Evolutionary conservation across 1,284 basidiomycete species (phyloP).

Genomic region (Inonotus hispidus): DNA sequence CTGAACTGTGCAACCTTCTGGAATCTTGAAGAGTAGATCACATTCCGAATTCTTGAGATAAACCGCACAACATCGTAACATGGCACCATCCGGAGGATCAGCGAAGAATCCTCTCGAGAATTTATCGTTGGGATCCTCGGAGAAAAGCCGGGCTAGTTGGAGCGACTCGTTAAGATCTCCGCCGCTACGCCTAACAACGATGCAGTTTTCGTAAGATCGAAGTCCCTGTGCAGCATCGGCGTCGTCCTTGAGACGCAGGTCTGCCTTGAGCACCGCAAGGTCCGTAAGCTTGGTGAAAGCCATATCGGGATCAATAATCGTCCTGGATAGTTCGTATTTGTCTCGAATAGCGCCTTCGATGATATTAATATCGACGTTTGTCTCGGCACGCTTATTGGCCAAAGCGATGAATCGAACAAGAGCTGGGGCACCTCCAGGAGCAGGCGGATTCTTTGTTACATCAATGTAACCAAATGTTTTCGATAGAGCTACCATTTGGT

Average conservation of each 20-base stretch:
- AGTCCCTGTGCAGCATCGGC: background rate
- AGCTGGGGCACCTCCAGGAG: background rate
- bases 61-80: background rate
- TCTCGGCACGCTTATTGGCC: background rate
- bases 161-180: background rate
- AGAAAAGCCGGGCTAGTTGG: background rate
- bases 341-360: background rate
- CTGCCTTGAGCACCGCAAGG: background rate
- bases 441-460: background rate
- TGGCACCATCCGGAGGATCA: background rate
- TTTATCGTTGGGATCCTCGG: background rate
- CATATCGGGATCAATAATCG: background rate
- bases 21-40: background rate
- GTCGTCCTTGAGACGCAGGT: background rate
- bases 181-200: background rate
- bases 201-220: background rate
- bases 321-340: background rate
- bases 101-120: background rate
- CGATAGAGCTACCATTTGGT: background rate
- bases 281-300: background rate
- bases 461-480: background rate
- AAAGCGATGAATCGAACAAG: background rate
- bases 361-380: background rate
- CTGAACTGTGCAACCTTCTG: background rate
- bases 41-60: background rate